Evolutionary conservation across 2,329 filamentous ascomycete genomes (phyloP), one percentile per base, ranked within the genome.

Genomic region (Fusarium torreyae): DNA sequence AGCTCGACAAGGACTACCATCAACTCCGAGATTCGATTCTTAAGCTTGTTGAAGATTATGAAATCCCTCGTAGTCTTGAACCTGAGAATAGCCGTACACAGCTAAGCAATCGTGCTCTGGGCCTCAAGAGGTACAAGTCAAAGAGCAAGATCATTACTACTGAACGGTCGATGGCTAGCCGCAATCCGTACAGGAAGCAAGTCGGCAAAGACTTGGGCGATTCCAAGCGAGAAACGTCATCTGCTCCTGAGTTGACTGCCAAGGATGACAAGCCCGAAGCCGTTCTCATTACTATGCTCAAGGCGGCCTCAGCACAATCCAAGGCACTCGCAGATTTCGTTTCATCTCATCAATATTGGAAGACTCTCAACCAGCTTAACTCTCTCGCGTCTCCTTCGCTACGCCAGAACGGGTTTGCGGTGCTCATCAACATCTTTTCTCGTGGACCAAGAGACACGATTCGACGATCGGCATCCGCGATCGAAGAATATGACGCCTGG

Each of bases 281-380:
- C 0, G 86, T 91, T 7, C 81, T 94, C 13, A 85, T 93, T 40
- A 86, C 87, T 2, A 94, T 94, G 91, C 86, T 94, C 28, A 89
- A 91, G 68, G 90, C 91, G 18, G 93, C 93, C 17, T 92, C 92
- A 70, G 86, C 89, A 1, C 91, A 93, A 76, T 94, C 92, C 57
- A 89, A 92, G 71, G 89, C 91, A 24, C 89, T 92, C 64, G 92
- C 92, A 0, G 93, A 97, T 76, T 97, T 94, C 74, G 89, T 96
- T 50, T 91, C 91, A 31, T 92, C 93, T 2, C 93, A 97, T 72
- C 86, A 93, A 52, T 97, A 95, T 82, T 95, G 92, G 89, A 92
- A 91, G 76, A 94, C 93, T 0, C 82, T 95, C 28, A 89, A 92
- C 63, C 91, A 94, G 66, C 85, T 97, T 18, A 88, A 89, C 71